Base-by-base conservation (phyloP, 768 basidiomycete species). In the Goffeauzyma gilvescens region DNA sequence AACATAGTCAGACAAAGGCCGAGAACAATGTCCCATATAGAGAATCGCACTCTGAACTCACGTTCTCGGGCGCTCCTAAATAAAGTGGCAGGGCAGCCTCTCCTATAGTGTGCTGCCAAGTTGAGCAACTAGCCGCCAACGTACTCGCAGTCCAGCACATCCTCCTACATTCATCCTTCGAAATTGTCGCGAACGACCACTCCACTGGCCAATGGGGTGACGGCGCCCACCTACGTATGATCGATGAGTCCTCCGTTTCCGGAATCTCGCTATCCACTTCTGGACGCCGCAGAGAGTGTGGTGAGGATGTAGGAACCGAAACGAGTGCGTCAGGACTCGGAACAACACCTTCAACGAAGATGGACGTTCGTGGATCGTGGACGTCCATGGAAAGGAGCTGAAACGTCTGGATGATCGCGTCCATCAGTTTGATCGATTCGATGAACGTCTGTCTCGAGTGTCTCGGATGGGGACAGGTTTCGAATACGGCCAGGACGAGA, bases 141-240 rank as follows among this genome's bases (percentile, higher is more conserved):
- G 41, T 37, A 6, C 23, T 27, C 5, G 42, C 42, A 4, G 38
- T 44, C 47, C 47, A 49, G 32, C 32, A 34, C 38, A 49, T 38
- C 21, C 47, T 42, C 18, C 47, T 17, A 4, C 22, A 26, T 20
- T 49, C 47, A 23, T 49, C 47, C 47, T 49, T 42, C 21, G 38
- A 10, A 2, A 44, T 34, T 15, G 44, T 27, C 9, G 18, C 38
- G 5, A 18, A 30, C 9, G 33, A 37, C 47, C 47, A 49, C 8
- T 49, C 20, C 14, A 44, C 26, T 2, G 47, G 47, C 42, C 42
- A 49, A 10, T 37, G 32, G 15, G 47, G 47, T 25, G 24, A 14
- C 2, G 47, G 47, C 14, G 47, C 37, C 47, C 47, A 49, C 41
- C 24, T 43, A n/a, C n/a, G n/a, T n/a, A n/a, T n/a, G n/a, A n/a